Percentiles rank a stretch among this genome's conserved stretches.
phyloP scores from a whole-genome alignment of 805 yeast genomes.

The Metschnikowia cerradonensis region DNA sequence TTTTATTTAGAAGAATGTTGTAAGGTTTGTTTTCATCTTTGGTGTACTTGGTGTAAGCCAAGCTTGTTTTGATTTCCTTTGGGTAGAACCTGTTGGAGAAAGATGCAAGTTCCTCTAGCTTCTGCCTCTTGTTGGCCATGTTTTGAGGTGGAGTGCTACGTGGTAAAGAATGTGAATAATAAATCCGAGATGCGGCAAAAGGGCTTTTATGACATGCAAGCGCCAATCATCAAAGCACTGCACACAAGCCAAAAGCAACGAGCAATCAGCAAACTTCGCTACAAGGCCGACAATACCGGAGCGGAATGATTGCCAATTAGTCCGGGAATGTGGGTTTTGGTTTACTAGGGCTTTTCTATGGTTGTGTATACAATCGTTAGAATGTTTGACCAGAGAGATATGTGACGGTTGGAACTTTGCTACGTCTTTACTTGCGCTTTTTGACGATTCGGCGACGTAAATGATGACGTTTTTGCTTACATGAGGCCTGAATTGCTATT shows the following conservation, averaged over 20 bases:
- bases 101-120: constrained; percentile 13
- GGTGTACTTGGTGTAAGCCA: constrained; percentile 21
- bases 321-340: background rate
- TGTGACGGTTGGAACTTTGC: no score
- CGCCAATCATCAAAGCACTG: constrained; percentile 1
- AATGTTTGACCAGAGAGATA: no score
- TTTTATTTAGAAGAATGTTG: constrained; percentile 15
- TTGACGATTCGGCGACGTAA: no score
- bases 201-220: background rate
- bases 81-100: constrained; percentile 14
- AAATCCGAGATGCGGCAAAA: background rate
- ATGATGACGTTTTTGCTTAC: no score
- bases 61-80: constrained; percentile 11
- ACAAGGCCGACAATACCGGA: background rate
- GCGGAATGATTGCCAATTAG: background rate
- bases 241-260: constrained; percentile 1
- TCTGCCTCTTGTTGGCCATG: constrained; percentile 15
- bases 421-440: no score
- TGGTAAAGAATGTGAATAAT: background rate
- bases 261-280: constrained; percentile 1
- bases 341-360: background rate
- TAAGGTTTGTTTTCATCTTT: constrained; percentile 31
- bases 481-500: no score
- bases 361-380: no score
- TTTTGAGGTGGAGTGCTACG: background rate